Evolutionary conservation across 192 early-diverging fungal genomes (phyloP).

Genomic region (Coemansia aciculifera): DNA sequence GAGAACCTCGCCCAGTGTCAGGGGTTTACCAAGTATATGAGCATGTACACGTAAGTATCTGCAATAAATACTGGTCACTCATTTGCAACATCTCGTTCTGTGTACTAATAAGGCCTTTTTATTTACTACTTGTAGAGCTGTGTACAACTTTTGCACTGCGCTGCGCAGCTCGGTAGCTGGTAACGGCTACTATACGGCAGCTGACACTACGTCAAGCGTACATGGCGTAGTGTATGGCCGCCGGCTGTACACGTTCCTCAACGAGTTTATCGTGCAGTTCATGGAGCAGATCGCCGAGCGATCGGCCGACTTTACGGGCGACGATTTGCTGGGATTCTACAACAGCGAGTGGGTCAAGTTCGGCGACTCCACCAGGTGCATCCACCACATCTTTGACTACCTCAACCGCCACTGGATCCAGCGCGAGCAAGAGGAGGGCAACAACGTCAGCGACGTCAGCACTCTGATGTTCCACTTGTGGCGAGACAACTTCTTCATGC

Average conservation of each 20-base stretch:
- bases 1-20: conserved; percentile 72
- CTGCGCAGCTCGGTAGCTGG: conserved; percentile 28
- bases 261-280: conserved; percentile 57
- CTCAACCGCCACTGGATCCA: conserved; percentile 98
- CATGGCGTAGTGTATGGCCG: conserved; percentile 56
- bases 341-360: conserved; percentile 88
- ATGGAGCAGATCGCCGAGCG: conserved; percentile 56
- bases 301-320: conserved; percentile 70
- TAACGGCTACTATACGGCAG: conserved; percentile 29
- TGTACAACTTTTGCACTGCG: conserved; percentile 57
- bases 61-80: background rate
- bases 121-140: conserved; percentile 27
- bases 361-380: conserved; percentile 77
- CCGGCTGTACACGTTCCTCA: conserved; percentile 65
- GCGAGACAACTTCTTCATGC: conserved; percentile 69
- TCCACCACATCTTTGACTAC: conserved; percentile 92
- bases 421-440: conserved; percentile 92
- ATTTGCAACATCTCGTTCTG: background rate
- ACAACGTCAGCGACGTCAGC: conserved; percentile 85
- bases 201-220: conserved; percentile 50
- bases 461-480: conserved; percentile 76
- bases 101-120: background rate
- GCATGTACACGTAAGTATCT: conserved; percentile 65
- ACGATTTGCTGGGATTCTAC: conserved; percentile 83
- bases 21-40: conserved; percentile 73